Evolutionary conservation across 768 basidiomycete species (phyloP).

Genomic region (Lyophyllum decastes): DNA sequence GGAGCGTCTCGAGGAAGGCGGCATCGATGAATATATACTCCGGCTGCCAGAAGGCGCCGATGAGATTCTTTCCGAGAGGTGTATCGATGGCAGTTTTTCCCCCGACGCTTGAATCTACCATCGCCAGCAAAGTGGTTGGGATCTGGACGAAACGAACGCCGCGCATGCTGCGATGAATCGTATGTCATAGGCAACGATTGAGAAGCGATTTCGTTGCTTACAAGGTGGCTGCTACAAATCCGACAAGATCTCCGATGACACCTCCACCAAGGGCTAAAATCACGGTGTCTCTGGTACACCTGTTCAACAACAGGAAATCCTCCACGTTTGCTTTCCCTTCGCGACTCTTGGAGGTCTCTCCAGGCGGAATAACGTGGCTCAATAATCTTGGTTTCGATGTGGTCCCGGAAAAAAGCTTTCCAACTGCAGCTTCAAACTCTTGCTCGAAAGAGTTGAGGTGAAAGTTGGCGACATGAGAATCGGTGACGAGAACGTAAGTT

Average conservation of each 20-base stretch:
- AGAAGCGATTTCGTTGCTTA: conserved; percentile 43
- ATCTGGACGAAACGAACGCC: conserved; percentile 95
- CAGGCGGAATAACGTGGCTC: conserved; percentile 79
- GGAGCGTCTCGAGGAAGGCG: conserved; percentile 92
- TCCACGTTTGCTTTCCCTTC: conserved; percentile 92
- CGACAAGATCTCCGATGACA: conserved; percentile 95
- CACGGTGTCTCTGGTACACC: conserved; percentile 92
- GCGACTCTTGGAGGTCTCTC: conserved; percentile 91
- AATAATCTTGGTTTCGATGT: conserved; percentile 64
- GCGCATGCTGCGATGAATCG: conserved; percentile 74
- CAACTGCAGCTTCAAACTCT: conserved; percentile 57
- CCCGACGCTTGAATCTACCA: conserved; percentile 98
- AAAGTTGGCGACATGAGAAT: conserved; percentile 83
- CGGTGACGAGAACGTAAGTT: conserved; percentile 90
- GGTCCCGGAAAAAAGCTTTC: conserved; percentile 18
- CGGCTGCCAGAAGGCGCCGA: conserved; percentile 99
- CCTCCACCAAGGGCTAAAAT: conserved; percentile 94
- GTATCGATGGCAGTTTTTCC: conserved; percentile 99
- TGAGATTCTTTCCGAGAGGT: conserved; percentile 96
- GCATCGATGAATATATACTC: conserved; percentile 97
- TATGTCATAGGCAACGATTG: conserved; percentile 7
- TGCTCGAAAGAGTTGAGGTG: conserved; percentile 70
- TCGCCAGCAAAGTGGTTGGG: conserved; percentile 93
- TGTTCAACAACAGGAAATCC: conserved; percentile 85
- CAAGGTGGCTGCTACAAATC: conserved; percentile 98